These are phyloP conservation scores for Pythium sp. DNA, from an alignment of 352 stramenopile genomes.

Conservation along the genomic window DNA sequence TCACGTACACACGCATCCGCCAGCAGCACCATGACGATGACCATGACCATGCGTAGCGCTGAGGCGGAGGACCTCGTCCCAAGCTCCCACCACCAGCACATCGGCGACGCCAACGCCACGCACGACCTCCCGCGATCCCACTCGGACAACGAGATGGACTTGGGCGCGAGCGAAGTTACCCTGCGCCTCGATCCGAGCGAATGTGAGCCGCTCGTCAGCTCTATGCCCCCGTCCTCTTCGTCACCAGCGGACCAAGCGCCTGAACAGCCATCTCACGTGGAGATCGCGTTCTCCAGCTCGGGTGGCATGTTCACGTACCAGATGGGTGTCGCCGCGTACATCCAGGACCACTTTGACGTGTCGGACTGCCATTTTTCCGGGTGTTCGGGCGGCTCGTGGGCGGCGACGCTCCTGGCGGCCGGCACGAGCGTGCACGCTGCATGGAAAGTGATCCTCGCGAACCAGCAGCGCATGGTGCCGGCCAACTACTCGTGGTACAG, in stretches of 20 bases:
- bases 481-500: slow-evolving; percentile 54
- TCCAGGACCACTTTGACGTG: slow-evolving; percentile 62
- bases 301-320: slow-evolving; percentile 69
- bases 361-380: slow-evolving; percentile 39
- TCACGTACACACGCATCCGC: background rate
- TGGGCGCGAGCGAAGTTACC: slow-evolving; percentile 6
- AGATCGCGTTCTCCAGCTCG: slow-evolving; percentile 70
- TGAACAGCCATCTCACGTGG: slow-evolving; percentile 26
- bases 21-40: background rate
- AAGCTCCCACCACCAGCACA: background rate
- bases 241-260: background rate
- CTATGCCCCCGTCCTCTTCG: background rate
- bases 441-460: slow-evolving; percentile 54
- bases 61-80: slow-evolving; percentile 3
- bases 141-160: background rate
- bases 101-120: background rate
- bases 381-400: slow-evolving; percentile 41
- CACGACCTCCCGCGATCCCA: background rate
- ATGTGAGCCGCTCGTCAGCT: background rate
- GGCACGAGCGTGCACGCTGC: slow-evolving; percentile 40
- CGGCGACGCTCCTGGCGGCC: slow-evolving; percentile 41
- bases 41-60: slow-evolving; percentile 1
- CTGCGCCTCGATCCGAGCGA: slow-evolving; percentile 5
- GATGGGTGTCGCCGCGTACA: slow-evolving; percentile 66
- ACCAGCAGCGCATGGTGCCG: slow-evolving; percentile 37